Evolutionary conservation across 176 grass and related monocot species (phyloP).

Genomic region (Echinochloa phyllopogon): DNA sequence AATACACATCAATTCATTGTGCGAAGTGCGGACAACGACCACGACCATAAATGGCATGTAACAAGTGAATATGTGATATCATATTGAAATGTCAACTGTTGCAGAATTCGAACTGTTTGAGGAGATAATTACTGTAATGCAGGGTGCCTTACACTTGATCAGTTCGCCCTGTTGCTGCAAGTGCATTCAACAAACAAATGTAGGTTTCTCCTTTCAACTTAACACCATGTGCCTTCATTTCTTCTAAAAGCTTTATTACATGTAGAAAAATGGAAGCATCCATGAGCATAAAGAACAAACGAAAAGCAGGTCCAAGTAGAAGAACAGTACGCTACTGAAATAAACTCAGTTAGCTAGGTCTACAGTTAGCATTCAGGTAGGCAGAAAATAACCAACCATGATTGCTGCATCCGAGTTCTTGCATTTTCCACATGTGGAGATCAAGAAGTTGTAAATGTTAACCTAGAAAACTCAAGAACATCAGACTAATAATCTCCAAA

Average conservation of each 20-base stretch:
- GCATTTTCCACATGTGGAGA: slow-evolving; percentile 89
- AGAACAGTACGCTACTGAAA: neutral
- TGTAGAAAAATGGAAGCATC: slow-evolving; percentile 29
- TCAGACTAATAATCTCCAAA: slow-evolving; percentile 28
- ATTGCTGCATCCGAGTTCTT: slow-evolving; percentile 89
- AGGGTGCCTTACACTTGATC: slow-evolving; percentile 86
- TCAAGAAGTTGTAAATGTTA: slow-evolving; percentile 99
- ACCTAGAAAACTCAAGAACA: slow-evolving; percentile 68
- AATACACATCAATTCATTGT: slow-evolving; percentile 26
- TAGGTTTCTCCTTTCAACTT: slow-evolving; percentile 97
- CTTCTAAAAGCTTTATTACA: slow-evolving; percentile 88
- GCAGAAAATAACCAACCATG: slow-evolving; percentile 58
- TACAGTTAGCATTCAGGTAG: neutral
- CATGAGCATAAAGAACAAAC: neutral
- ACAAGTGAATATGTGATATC: neutral
- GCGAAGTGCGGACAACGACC: slow-evolving; percentile 14
- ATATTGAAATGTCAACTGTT: neutral
- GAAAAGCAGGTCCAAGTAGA: neutral
- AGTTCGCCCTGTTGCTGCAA: slow-evolving; percentile 73
- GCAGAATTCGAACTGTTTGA: slow-evolving; percentile 19
- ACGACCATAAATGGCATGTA: neutral
- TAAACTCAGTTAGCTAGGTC: neutral
- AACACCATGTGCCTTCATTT: slow-evolving; percentile 88
- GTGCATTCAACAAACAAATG: slow-evolving; percentile 89
- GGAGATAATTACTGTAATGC: neutral